Base-by-base conservation (phyloP, 352 stramenopile species). In the Globisporangium ultimum region DNA sequence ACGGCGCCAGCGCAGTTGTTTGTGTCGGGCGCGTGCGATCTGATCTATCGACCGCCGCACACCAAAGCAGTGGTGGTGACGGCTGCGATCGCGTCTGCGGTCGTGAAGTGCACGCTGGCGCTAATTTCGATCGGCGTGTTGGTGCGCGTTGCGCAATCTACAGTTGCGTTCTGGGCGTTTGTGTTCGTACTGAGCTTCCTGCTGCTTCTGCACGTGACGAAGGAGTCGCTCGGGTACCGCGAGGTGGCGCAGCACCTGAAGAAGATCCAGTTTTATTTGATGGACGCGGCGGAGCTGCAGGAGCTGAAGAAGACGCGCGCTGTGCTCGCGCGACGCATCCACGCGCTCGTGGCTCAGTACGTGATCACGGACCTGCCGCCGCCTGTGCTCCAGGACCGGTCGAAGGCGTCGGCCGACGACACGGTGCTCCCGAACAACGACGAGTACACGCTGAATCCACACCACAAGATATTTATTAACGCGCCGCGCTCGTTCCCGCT, bases 391-490 rank as follows among this genome's bases (percentile, higher is more conserved):
- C 80, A 88, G 52, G 78, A 84, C 45, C 68, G 63, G 3, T 73
- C 73, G 6, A 87, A 84, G 65, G 64, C 67, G 21, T 54, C 68
- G 6, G 54, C 56, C 12, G 48, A 59, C 41, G 61, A 67, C 56
- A 64, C 65, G 8, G 65, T 66, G 20, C 65, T 76, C 3, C 64
- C 72, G 28, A 55, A 74, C 20, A 84, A 77, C 28, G 78, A 88
- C 56, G 70, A 86, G 52, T 90, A 87, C 68, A 76, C 76, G 57
- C 67, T 90, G 17, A 90, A 90, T 58, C 64, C 73, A 48, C 76
- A 90, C 66, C 78, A 90, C 70, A 86, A 88, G 58, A 85, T 90
- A 79, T 90, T 90, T 85, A 88, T 90, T 69, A 90, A 90, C 67
- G 71, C 80, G 36, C 80, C 78, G 47, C 78, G 76, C 21, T 87